Evolutionary conservation across 306 rosid genomes (phyloP).

Genomic region (Sechiopsis laciniata): DNA sequence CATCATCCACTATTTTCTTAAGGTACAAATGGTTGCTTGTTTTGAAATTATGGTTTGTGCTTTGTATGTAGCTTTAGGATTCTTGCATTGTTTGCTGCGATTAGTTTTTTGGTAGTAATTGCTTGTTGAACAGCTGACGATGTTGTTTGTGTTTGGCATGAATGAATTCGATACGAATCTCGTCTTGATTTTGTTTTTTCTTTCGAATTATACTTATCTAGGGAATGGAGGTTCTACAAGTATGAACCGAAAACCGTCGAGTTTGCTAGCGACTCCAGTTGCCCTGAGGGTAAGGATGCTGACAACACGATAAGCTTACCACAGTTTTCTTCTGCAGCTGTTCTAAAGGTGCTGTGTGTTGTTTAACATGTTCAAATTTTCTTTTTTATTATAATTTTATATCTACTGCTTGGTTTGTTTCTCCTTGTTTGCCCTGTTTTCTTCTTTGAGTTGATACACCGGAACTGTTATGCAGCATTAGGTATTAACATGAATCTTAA

Average conservation of each 20-base stretch:
- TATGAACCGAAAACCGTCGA: conserved; percentile 55
- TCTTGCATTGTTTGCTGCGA: neutral
- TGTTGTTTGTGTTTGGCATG: no score
- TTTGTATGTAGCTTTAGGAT: neutral
- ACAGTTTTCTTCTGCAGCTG: conserved; percentile 68
- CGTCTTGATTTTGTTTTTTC: neutral
- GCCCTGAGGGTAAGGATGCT: conserved; percentile 33
- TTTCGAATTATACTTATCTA: neutral
- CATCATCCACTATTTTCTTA: no score
- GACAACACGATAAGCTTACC: conserved; percentile 34
- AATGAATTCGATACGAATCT: neutral
- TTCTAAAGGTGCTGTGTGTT: conserved; percentile 47
- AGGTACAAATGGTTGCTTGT: neutral
- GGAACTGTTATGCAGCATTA: neutral
- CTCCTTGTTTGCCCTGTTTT: conserved; percentile 1
- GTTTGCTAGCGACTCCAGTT: conserved; percentile 38
- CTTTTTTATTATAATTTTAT: neutral
- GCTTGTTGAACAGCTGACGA: no score
- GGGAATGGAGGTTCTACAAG: conserved; percentile 73
- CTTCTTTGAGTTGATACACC: neutral
- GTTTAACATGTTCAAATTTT: neutral
- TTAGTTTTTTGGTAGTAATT: neutral
- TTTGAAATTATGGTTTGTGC: neutral
- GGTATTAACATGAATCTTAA: conserved; percentile 17
- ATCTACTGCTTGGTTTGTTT: neutral